phyloP scores from a whole-genome alignment of 192 early-diverging fungal species.

The Linnemannia exigua region DNA sequence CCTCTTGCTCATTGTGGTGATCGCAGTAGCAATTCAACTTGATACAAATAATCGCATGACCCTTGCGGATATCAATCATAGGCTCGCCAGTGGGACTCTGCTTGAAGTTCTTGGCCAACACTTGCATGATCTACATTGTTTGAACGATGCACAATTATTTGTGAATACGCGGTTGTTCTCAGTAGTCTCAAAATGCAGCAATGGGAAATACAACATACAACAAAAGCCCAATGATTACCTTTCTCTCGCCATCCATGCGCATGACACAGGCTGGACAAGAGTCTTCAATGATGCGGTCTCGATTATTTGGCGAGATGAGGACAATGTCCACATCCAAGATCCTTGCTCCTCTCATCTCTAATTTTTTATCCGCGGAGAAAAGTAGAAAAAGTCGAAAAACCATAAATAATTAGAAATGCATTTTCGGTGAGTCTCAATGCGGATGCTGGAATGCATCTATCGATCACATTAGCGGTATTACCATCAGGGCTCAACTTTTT shows the following conservation, averaged over 20 bases:
- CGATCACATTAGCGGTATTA: conserved; percentile 5
- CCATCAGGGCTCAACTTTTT: conserved; percentile 52
- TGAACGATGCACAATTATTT: neutral
- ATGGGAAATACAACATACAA: neutral
- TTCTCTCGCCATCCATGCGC: conserved; percentile 57
- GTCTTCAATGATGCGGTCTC: conserved; percentile 50
- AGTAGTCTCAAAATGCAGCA: neutral
- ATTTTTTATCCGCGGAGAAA: neutral
- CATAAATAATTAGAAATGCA: neutral
- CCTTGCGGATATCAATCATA: conserved; percentile 49
- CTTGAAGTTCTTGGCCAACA: conserved; percentile 52
- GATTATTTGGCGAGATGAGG: conserved; percentile 48
- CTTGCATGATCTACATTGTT: conserved; percentile 47
- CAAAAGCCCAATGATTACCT: conserved; percentile 10
- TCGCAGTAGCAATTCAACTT: conserved; percentile 56
- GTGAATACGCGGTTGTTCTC: neutral
- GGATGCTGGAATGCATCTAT: neutral
- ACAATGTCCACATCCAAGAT: conserved; percentile 56
- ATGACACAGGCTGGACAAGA: conserved; percentile 53
- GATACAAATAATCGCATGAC: conserved; percentile 53
- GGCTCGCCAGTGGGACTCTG: conserved; percentile 44
- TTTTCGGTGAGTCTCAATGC: neutral
- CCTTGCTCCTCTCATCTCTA: conserved; percentile 49
- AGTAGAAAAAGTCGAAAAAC: neutral
- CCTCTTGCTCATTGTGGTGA: conserved; percentile 55